Percentiles rank a stretch among this genome's conserved stretches.
Evolutionary conservation across 192 early-diverging fungal species (phyloP).

Genomic region (Chytriomyces hyalinus): DNA sequence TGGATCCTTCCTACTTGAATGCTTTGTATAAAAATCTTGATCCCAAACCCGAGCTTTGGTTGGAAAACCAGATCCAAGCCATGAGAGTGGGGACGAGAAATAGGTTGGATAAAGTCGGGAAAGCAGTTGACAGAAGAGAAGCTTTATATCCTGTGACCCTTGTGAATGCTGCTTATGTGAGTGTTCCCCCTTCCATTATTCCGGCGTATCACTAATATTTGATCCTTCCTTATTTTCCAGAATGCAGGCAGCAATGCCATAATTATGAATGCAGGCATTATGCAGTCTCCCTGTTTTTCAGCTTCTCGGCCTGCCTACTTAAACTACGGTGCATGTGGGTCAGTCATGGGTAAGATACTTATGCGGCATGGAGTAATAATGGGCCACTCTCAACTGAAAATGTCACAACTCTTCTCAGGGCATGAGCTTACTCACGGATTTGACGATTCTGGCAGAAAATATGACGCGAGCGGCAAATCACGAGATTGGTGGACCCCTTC

Average conservation of each 20-base stretch:
- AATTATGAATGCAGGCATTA: slow-evolving; percentile 56
- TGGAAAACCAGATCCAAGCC: slow-evolving; percentile 5
- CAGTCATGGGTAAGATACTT: slow-evolving; percentile 53
- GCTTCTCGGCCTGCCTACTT: slow-evolving; percentile 55
- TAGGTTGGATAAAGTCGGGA: not conserved
- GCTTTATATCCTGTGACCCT: not conserved
- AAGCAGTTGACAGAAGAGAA: slow-evolving; percentile 15
- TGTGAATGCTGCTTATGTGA: slow-evolving; percentile 22
- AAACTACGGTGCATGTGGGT: slow-evolving; percentile 68
- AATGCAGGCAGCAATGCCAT: slow-evolving; percentile 10
- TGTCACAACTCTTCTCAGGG: not conserved
- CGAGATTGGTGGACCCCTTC: slow-evolving; percentile 75
- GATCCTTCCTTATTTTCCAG: not conserved
- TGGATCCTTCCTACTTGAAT: not conserved
- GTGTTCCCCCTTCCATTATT: not conserved
- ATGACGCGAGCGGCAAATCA: slow-evolving; percentile 42
- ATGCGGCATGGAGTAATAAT: not conserved
- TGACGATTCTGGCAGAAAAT: slow-evolving; percentile 47
- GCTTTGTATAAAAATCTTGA: not conserved
- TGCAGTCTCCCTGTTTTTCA: slow-evolving; percentile 60
- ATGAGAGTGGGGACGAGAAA: not conserved
- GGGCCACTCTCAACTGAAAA: not conserved
- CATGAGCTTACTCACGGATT: slow-evolving; percentile 52
- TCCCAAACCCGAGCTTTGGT: slow-evolving; percentile 1
- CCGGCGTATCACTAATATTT: not conserved